These are phyloP conservation scores for Tylopilus plumbeoviolaceoides DNA, from an alignment of 768 basidiomycete genomes.

Conservation along the genomic window DNA sequence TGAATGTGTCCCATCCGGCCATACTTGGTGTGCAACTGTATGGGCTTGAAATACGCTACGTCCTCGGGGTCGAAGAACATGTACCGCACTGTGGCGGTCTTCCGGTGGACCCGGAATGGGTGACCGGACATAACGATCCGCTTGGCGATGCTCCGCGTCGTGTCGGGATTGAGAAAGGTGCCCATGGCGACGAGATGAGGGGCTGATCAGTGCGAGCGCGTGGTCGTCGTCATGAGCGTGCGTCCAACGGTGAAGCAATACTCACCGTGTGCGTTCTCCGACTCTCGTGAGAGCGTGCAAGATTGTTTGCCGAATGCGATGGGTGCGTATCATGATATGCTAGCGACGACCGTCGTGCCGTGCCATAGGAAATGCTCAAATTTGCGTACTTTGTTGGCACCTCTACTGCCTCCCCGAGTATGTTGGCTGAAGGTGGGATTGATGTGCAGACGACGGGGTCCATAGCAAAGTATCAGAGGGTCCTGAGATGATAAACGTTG, in stretches of 20 bases:
- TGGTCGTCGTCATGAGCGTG: not conserved
- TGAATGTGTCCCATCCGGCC: conserved; percentile 86
- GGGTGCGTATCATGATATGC: conserved; percentile 86
- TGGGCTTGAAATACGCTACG: conserved; percentile 87
- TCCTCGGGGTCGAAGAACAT: conserved; percentile 99
- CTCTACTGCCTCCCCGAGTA: conserved; percentile 83
- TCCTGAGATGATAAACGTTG: conserved; percentile 47
- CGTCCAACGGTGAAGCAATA: too few relatives aligned
- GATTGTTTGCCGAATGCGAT: conserved; percentile 78
- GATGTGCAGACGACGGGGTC: conserved; percentile 78
- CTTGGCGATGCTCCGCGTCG: conserved; percentile 88
- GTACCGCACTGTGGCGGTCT: conserved; percentile 94
- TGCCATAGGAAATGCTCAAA: conserved; percentile 88
- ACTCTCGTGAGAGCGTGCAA: conserved; percentile 73
- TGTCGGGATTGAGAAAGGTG: conserved; percentile 82
- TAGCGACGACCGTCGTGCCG: conserved; percentile 77
- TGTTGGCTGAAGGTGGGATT: conserved; percentile 93
- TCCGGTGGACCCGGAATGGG: conserved; percentile 95
- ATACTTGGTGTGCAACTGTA: conserved; percentile 89
- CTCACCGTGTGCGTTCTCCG: conserved; percentile 54
- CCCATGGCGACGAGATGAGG: conserved; percentile 89
- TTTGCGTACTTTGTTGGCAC: conserved; percentile 96
- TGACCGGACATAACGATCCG: conserved; percentile 94
- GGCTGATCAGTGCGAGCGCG: conserved; percentile 35
- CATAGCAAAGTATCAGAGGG: conserved; percentile 82